These are phyloP conservation scores for Geranium rotundifolium DNA, from an alignment of 345 rosid genomes.

Conservation along the genomic window DNA sequence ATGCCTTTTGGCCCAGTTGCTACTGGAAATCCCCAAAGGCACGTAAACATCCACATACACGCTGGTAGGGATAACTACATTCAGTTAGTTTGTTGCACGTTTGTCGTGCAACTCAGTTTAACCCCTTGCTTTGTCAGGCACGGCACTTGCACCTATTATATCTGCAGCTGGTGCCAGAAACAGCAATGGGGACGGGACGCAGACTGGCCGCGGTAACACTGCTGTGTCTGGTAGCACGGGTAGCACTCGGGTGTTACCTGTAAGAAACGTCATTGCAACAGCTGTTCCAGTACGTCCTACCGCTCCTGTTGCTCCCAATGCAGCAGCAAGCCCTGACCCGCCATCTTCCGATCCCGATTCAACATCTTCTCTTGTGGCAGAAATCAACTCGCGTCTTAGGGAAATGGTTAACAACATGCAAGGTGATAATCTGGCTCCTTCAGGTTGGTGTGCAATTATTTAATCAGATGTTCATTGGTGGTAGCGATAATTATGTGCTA, in stretches of 20 bases:
- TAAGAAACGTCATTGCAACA: slow-evolving; percentile 37
- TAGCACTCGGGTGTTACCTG: slow-evolving; percentile 19
- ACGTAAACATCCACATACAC: slow-evolving; percentile 87
- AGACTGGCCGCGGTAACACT: slow-evolving; percentile 35
- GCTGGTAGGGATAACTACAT: slow-evolving; percentile 51
- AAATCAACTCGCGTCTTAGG: slow-evolving; percentile 41
- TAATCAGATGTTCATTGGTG: neutral
- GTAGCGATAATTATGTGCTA: too few relatives aligned
- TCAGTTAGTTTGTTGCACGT: neutral
- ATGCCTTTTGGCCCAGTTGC: slow-evolving; percentile 41
- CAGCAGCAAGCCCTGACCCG: slow-evolving; percentile 21
- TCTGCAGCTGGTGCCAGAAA: slow-evolving; percentile 43
- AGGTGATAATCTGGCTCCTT: slow-evolving; percentile 36
- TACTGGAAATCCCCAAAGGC: slow-evolving; percentile 53
- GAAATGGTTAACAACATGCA: slow-evolving; percentile 29
- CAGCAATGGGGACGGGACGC: slow-evolving; percentile 37
- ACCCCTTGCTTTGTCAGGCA: slow-evolving; percentile 29
- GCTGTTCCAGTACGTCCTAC: slow-evolving; percentile 34
- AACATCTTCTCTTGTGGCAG: slow-evolving; percentile 10
- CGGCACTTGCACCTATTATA: slow-evolving; percentile 38
- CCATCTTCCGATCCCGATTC: slow-evolving; percentile 24
- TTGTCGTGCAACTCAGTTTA: slow-evolving; percentile 4
- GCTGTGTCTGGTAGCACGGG: slow-evolving; percentile 27
- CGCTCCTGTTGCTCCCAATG: slow-evolving; percentile 19
- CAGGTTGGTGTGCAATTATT: slow-evolving; percentile 30